A percentile compares a stretch with the other conserved stretches of the same genome.
Evolutionary conservation across 768 basidiomycete species (phyloP).

Genomic region (Psilocybe cubensis): DNA sequence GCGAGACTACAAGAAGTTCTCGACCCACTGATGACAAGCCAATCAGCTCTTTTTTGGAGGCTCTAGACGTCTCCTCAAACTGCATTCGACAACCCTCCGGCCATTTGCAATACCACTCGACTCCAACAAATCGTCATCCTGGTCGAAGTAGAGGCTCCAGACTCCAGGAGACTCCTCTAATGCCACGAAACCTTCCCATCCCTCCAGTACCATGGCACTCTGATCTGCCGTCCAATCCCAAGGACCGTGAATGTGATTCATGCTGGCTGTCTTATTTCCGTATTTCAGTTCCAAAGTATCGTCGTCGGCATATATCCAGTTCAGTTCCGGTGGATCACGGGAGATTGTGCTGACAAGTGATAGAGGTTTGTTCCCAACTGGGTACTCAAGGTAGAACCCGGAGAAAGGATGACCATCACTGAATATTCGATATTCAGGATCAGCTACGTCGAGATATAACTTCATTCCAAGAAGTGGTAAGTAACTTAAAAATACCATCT

Average conservation of each 20-base stretch:
- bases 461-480: slow-evolving; percentile 3
- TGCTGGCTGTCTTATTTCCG: slow-evolving; percentile 31
- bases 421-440: slow-evolving; percentile 25
- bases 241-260: slow-evolving; percentile 28
- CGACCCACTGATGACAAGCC: too few relatives aligned
- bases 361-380: slow-evolving; percentile 25
- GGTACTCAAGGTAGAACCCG: slow-evolving; percentile 35
- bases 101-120: slow-evolving; percentile 11
- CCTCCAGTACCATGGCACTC: slow-evolving; percentile 23
- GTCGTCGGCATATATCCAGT: slow-evolving; percentile 34
- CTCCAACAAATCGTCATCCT: slow-evolving; percentile 26
- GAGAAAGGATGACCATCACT: slow-evolving; percentile 32
- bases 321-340: slow-evolving; percentile 32
- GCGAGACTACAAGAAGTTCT: background rate
- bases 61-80: slow-evolving; percentile 21
- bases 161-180: slow-evolving; percentile 26
- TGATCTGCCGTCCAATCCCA: slow-evolving; percentile 35
- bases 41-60: background rate
- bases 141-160: slow-evolving; percentile 26
- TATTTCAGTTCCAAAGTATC: slow-evolving; percentile 28
- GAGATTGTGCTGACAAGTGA: slow-evolving; percentile 35
- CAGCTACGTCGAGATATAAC: slow-evolving; percentile 32
- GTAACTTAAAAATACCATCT: background rate
- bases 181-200: slow-evolving; percentile 31
- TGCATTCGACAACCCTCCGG: slow-evolving; percentile 22